Evolutionary conservation across 306 rosid genomes (phyloP).

Genomic region (Benincasa hispida): DNA sequence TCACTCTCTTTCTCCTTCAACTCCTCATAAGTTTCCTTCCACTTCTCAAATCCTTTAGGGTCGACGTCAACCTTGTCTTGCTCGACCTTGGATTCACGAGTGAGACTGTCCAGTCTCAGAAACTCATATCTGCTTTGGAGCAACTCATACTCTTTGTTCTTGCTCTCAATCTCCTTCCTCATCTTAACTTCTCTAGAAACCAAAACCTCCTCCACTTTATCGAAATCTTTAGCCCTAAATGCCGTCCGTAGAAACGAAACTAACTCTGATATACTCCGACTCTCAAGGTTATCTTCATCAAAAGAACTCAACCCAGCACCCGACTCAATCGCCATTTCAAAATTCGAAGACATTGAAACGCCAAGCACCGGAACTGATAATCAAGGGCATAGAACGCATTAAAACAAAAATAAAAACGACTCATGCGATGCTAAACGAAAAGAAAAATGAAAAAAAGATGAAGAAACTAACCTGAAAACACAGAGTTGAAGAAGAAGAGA

Average conservation of each 20-base stretch:
- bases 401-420: neutral
- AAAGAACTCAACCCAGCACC: neutral
- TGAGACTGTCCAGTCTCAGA: neutral
- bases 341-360: neutral
- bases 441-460: neutral
- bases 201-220: slow-evolving; percentile 13
- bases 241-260: slow-evolving; percentile 7
- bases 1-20: neutral
- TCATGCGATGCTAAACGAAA: neutral
- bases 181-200: slow-evolving; percentile 7
- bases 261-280: slow-evolving; percentile 12
- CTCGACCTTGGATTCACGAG: neutral
- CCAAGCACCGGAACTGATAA: neutral
- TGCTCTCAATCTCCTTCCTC: slow-evolving; percentile 1
- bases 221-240: neutral
- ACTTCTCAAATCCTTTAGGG: neutral
- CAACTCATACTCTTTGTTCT: neutral
- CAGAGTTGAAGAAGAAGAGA: neutral
- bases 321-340: neutral
- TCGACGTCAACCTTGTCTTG: neutral
- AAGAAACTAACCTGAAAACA: neutral
- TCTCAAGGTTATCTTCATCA: neutral
- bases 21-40: neutral
- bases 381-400: neutral
- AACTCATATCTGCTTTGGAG: neutral